Conservation (phyloP, 2,329 filamentous ascomycete genomes). For the Helminthosporium solani region DNA sequence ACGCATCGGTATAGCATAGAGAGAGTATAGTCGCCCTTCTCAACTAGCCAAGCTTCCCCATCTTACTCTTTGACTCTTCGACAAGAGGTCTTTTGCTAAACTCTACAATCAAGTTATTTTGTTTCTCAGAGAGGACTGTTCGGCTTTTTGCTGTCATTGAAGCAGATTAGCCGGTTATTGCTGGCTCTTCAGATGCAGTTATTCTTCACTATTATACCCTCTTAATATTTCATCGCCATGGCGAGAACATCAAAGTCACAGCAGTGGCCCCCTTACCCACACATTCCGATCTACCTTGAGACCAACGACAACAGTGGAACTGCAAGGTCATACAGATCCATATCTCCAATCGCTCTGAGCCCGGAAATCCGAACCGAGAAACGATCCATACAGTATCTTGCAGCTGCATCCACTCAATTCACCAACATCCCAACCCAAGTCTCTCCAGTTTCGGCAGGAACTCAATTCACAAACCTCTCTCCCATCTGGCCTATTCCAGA, state of each 20-base stretch:
- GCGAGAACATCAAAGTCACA: slow-evolving; percentile 10
- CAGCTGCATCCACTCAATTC: slow-evolving; percentile 4
- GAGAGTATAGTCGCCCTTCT: slow-evolving; percentile 14
- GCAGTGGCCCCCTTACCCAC: slow-evolving; percentile 22
- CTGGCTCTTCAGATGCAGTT: slow-evolving; percentile 21
- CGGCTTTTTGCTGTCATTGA: neutral
- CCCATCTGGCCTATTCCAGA: slow-evolving; percentile 22
- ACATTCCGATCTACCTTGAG: slow-evolving; percentile 30
- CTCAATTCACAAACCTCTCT: slow-evolving; percentile 12
- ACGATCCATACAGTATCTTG: slow-evolving; percentile 3
- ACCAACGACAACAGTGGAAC: slow-evolving; percentile 14
- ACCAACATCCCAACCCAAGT: slow-evolving; percentile 1
- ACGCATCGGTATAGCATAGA: slow-evolving; percentile 17
- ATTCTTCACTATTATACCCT: slow-evolving; percentile 1
- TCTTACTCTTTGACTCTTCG: slow-evolving; percentile 2
- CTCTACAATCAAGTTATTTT: neutral
- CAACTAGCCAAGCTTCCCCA: slow-evolving; percentile 7
- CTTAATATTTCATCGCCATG: slow-evolving; percentile 4
- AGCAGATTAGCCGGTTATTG: slow-evolving; percentile 6
- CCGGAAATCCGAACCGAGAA: slow-evolving; percentile 11
- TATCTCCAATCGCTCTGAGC: slow-evolving; percentile 22
- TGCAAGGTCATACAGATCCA: slow-evolving; percentile 21
- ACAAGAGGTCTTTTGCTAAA: neutral
- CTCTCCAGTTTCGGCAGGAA: slow-evolving; percentile 2
- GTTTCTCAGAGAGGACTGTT: neutral